Base-by-base conservation (phyloP, 1,139 yeast genomes). In the Pichia sp. region DNA sequence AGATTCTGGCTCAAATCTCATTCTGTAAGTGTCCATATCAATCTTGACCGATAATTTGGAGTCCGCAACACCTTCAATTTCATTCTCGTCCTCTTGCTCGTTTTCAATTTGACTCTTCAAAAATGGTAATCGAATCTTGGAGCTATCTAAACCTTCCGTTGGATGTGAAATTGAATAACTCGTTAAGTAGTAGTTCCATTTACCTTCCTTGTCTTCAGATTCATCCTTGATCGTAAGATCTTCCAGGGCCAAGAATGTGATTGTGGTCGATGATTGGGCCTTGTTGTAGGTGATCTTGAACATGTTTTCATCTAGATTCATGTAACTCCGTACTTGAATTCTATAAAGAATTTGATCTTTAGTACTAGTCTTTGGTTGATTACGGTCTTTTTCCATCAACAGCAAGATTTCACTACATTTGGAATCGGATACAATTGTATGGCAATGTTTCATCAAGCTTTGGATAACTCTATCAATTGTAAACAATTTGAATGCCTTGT, bases 161-260 rank as follows among this genome's bases (percentile, higher is more conserved):
- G 99, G 98, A 62, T 89, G 95, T 6, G 96, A 86, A 88, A 93
- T 86, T 47, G 93, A 80, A 68, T 86, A 93, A 47, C 96, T 87
- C 0, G 98, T 93, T 50, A 93, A 79, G 65, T 95, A 93, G 69
- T 93, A 91, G 66, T 89, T 91, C 85, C 96, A 95, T 61, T 79
- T 80, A 57, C 88, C 95, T 62, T 87, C 93, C 3, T 82, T 80
- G 31, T 82, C 79, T 62, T 81, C 81, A 19, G 54, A 46, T 8
- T 47, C 60, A 61, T 88, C 93, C 60, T 84, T 84, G 61, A 90
- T 76, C 0, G 98, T 90, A 61, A 90, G 74, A 65, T 91, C 98
- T 62, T 89, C 96, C 49, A 87, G 74, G 28, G 95, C 93, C 54
- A 93, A 83, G 66, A 86, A 89, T 65, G 90, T 95, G 59, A 95